Conservation (phyloP, 768 basidiomycete species). For the Agrocybe chaxingu region DNA sequence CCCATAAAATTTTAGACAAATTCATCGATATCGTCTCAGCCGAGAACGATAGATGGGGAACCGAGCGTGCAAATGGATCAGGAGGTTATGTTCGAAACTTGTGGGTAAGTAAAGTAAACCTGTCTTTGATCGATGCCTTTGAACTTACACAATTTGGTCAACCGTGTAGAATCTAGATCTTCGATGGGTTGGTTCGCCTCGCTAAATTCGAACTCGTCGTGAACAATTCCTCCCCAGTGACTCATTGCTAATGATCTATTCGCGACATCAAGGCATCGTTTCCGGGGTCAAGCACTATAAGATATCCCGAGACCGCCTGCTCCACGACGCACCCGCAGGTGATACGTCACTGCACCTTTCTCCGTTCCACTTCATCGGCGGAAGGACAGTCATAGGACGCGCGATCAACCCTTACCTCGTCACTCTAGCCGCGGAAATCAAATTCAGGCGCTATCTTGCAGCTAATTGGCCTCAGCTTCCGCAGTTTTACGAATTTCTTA, state of each 20-base stretch:
- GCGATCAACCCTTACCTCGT: slow-evolving; percentile 9
- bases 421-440: slow-evolving; percentile 11
- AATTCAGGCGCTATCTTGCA: slow-evolving; percentile 7
- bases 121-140: not conserved
- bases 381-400: not conserved
- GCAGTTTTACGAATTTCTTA: slow-evolving; percentile 1
- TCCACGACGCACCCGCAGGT: no score
- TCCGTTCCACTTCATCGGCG: slow-evolving; percentile 1
- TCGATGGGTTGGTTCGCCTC: slow-evolving; percentile 1
- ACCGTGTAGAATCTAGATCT: slow-evolving; percentile 2
- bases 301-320: no score
- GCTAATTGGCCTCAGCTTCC: slow-evolving; percentile 2
- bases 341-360: not conserved
- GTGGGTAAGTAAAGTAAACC: no score
- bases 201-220: slow-evolving; percentile 5
- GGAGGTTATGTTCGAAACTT: not conserved
- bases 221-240: slow-evolving; percentile 4
- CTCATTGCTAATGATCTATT: not conserved
- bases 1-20: not conserved
- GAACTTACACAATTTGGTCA: not conserved
- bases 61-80: not conserved
- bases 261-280: not conserved
- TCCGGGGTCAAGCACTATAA: no score
- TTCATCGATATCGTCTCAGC: not conserved
- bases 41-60: not conserved